Evolutionary conservation across 306 rosid species (phyloP).

Genomic region (Rubus parviflorus): DNA sequence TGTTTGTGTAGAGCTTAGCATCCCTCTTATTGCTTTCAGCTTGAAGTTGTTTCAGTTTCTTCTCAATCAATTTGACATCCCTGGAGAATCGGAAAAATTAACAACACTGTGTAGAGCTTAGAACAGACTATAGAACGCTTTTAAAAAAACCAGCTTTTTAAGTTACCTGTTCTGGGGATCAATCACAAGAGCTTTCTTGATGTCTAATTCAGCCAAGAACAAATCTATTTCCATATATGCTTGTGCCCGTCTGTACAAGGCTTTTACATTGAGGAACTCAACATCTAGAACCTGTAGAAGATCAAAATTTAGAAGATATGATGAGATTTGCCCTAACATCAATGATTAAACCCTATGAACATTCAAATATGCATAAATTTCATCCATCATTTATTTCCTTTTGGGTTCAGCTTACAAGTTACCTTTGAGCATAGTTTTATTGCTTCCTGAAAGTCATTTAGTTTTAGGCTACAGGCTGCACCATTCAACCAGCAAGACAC

Average conservation of each 20-base stretch:
- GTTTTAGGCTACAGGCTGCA: conserved; percentile 73
- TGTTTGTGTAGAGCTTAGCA: conserved; percentile 55
- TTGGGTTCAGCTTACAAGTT: conserved; percentile 6
- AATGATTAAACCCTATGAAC: not conserved
- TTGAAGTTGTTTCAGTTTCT: conserved; percentile 60
- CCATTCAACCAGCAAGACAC: conserved; percentile 71
- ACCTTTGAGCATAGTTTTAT: conserved; percentile 65
- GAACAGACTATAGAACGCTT: not conserved
- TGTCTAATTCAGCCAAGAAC: conserved; percentile 54
- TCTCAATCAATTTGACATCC: conserved; percentile 55
- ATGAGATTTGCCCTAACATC: not conserved
- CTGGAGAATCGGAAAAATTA: conserved; percentile 29
- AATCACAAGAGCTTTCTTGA: conserved; percentile 67
- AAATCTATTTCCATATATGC: conserved; percentile 56
- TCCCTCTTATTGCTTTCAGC: conserved; percentile 58
- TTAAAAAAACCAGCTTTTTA: conserved; percentile 9
- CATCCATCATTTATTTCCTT: not conserved
- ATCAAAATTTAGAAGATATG: conserved; percentile 16
- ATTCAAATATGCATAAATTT: not conserved
- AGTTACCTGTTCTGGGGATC: conserved; percentile 64
- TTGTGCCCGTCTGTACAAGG: conserved; percentile 68
- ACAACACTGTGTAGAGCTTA: not conserved
- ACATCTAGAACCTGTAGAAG: conserved; percentile 58
- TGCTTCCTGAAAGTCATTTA: conserved; percentile 56
- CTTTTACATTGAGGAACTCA: conserved; percentile 57